Evolutionary conservation across 2,329 filamentous ascomycete species (phyloP).

Genomic region (Trichoderma sp.): DNA sequence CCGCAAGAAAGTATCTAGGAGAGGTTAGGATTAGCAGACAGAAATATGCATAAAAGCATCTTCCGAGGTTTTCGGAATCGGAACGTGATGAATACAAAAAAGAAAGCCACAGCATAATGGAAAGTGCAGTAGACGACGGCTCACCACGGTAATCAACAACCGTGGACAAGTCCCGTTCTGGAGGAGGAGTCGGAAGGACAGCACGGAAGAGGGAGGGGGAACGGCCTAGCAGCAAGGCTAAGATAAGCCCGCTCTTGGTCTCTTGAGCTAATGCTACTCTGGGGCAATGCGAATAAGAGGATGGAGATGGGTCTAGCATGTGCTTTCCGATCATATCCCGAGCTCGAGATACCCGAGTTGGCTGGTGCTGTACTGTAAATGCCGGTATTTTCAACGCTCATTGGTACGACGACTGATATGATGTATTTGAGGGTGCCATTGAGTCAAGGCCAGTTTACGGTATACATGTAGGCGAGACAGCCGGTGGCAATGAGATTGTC

Average conservation of each 20-base stretch:
- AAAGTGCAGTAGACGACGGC: background rate
- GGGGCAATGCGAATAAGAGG: background rate
- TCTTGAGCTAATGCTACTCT: background rate
- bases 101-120: background rate
- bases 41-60: background rate
- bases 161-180: conserved; percentile 5
- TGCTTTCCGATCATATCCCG: background rate
- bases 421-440: background rate
- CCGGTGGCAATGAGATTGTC: background rate
- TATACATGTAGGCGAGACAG: background rate
- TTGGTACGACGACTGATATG: background rate
- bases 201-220: background rate
- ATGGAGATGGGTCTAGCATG: background rate
- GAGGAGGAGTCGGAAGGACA: background rate
- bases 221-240: background rate
- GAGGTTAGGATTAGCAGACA: background rate
- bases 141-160: background rate
- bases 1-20: background rate
- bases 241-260: background rate
- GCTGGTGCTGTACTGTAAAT: background rate
- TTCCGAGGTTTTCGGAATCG: conserved; percentile 7
- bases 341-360: background rate
- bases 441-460: background rate
- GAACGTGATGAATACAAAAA: background rate
- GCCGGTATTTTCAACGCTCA: background rate